Evolutionary conservation across 306 rosid genomes (phyloP).

Genomic region (Sesbania bispinosa): DNA sequence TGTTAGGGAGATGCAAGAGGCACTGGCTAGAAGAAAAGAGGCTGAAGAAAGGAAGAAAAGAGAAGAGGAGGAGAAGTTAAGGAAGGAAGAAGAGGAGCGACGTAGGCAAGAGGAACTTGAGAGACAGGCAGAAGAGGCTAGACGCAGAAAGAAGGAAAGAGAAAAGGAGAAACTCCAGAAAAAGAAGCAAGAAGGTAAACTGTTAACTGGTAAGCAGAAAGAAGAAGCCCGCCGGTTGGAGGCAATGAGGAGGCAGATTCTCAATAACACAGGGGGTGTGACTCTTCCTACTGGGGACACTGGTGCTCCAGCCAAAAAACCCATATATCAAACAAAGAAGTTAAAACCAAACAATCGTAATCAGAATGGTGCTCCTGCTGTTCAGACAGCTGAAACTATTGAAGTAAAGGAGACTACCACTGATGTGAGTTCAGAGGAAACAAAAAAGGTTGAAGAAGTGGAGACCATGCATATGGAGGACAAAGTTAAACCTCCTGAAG

Average conservation of each 20-base stretch:
- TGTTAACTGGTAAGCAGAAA: slow-evolving; percentile 71
- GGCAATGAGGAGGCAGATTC: slow-evolving; percentile 82
- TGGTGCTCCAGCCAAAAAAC: slow-evolving; percentile 63
- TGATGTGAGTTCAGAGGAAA: slow-evolving; percentile 42
- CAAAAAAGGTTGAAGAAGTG: slow-evolving; percentile 60
- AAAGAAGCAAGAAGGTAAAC: slow-evolving; percentile 73
- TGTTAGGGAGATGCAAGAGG: slow-evolving; percentile 99
- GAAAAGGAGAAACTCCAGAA: slow-evolving; percentile 76
- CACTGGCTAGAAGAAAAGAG: slow-evolving; percentile 81
- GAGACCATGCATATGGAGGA: slow-evolving; percentile 48
- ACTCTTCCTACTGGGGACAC: slow-evolving; percentile 49
- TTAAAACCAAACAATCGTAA: slow-evolving; percentile 48
- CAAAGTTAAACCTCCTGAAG: slow-evolving; percentile 52
- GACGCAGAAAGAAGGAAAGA: slow-evolving; percentile 73
- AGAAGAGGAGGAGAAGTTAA: slow-evolving; percentile 90
- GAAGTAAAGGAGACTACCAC: slow-evolving; percentile 51
- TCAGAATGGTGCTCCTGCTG: slow-evolving; percentile 50
- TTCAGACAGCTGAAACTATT: slow-evolving; percentile 44
- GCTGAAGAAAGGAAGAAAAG: slow-evolving; percentile 72
- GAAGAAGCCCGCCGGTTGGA: slow-evolving; percentile 76
- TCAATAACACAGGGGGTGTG: slow-evolving; percentile 48
- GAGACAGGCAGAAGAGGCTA: slow-evolving; percentile 83
- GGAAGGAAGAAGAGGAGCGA: slow-evolving; percentile 86
- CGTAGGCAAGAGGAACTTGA: slow-evolving; percentile 73
- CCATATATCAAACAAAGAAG: slow-evolving; percentile 79